phyloP scores from a whole-genome alignment of 805 yeast species.

The Wickerhamomyces sydowiorum region DNA sequence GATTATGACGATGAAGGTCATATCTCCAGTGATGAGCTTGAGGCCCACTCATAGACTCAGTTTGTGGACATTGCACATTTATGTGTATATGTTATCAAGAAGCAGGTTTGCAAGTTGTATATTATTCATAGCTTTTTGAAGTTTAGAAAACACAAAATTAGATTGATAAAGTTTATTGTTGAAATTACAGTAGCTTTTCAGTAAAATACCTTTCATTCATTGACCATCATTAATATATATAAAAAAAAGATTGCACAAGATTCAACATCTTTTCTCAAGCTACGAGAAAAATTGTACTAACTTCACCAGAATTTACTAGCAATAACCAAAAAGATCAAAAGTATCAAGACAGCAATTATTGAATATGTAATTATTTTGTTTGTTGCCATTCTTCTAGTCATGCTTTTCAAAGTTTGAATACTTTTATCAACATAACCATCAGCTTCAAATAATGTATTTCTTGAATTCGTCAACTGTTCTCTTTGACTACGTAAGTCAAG shows the following conservation, averaged over 20 bases:
- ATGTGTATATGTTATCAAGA: no score
- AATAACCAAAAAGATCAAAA: conserved; percentile 76
- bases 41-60: conserved; percentile 37
- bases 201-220: not conserved
- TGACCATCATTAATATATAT: not conserved
- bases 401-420: conserved; percentile 75
- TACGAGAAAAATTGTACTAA: not conserved
- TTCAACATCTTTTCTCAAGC: not conserved
- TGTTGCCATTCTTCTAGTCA: conserved; percentile 91
- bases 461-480: conserved; percentile 81
- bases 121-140: not conserved
- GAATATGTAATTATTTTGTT: conserved; percentile 87
- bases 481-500: conserved; percentile 87
- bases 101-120: no score
- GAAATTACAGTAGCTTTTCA: no score
- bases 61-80: no score
- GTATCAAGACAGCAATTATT: conserved; percentile 79
- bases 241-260: no score
- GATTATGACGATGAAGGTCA: conserved; percentile 31
- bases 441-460: conserved; percentile 83
- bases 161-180: no score
- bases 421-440: conserved; percentile 91
- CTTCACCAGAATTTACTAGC: conserved; percentile 52
- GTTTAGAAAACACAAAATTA: not conserved
- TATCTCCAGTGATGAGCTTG: conserved; percentile 52